phyloP scores from a whole-genome alignment of 352 stramenopile genomes.

The Phytopythium helicoides region DNA sequence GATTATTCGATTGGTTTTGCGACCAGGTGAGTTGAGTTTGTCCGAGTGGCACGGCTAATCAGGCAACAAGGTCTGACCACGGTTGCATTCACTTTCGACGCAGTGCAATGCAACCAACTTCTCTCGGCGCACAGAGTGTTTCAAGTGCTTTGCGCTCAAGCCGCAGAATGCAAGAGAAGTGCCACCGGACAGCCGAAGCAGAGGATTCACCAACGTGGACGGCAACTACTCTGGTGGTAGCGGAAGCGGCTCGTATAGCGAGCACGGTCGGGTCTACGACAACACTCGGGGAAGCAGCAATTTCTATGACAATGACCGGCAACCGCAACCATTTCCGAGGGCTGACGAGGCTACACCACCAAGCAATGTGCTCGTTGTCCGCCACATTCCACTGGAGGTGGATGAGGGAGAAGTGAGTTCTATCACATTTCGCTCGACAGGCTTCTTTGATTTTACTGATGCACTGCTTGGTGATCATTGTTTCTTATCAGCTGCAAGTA shows the following conservation, averaged over 20 bases:
- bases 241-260: not conserved
- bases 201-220: too few relatives aligned
- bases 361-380: constrained; percentile 67
- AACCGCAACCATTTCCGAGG: not conserved
- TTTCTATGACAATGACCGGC: not conserved
- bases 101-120: constrained; percentile 83
- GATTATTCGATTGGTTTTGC: constrained; percentile 65
- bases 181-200: constrained; percentile 1
- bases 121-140: constrained; percentile 51
- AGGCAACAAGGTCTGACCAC: too few relatives aligned
- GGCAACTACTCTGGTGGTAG: not conserved
- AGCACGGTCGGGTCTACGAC: not conserved
- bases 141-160: constrained; percentile 63
- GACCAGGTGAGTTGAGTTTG: constrained; percentile 36
- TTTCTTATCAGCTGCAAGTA: constrained; percentile 54
- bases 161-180: constrained; percentile 34
- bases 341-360: constrained; percentile 7
- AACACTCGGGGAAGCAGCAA: not conserved
- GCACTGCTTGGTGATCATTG: not conserved
- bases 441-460: too few relatives aligned
- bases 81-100: too few relatives aligned
- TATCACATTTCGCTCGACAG: not conserved
- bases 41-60: not conserved
- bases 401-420: constrained; percentile 67
- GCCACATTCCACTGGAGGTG: constrained; percentile 65